Evolutionary conservation across 139 green algal species (phyloP).

Genomic region (Gonium pectorale): DNA sequence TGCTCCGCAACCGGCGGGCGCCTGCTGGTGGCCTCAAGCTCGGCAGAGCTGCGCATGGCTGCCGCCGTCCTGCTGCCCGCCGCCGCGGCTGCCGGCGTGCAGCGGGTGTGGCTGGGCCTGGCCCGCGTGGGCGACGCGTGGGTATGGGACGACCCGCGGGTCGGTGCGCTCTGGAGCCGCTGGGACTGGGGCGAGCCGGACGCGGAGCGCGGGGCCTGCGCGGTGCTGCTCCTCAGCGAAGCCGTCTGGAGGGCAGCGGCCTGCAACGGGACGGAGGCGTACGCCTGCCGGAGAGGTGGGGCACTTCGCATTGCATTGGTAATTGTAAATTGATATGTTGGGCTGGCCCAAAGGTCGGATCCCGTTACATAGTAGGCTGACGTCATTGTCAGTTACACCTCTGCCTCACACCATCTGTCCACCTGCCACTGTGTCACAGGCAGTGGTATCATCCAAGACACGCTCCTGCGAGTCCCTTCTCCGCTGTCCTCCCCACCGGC

Average conservation of each 20-base stretch:
- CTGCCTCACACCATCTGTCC: too few relatives aligned
- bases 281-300: constrained; percentile 5
- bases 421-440: too few relatives aligned
- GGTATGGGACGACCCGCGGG: constrained; percentile 26
- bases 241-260: not conserved
- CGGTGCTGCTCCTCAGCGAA: not conserved
- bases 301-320: too few relatives aligned
- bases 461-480: too few relatives aligned
- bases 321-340: too few relatives aligned
- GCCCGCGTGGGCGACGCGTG: not conserved
- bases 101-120: constrained; percentile 17
- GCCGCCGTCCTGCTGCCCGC: constrained; percentile 12
- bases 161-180: not conserved
- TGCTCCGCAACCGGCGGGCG: not conserved
- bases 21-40: not conserved
- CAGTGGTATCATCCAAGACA: too few relatives aligned
- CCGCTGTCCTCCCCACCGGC: too few relatives aligned
- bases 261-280: not conserved
- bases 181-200: constrained; percentile 13
- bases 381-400: too few relatives aligned
- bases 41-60: not conserved
- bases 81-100: not conserved
- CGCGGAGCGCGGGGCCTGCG: not conserved
- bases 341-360: too few relatives aligned
- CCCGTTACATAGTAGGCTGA: too few relatives aligned